Evolutionary conservation across 2,329 filamentous ascomycete genomes (phyloP).

Genomic region (Sclerotinia sclerotiorum): DNA sequence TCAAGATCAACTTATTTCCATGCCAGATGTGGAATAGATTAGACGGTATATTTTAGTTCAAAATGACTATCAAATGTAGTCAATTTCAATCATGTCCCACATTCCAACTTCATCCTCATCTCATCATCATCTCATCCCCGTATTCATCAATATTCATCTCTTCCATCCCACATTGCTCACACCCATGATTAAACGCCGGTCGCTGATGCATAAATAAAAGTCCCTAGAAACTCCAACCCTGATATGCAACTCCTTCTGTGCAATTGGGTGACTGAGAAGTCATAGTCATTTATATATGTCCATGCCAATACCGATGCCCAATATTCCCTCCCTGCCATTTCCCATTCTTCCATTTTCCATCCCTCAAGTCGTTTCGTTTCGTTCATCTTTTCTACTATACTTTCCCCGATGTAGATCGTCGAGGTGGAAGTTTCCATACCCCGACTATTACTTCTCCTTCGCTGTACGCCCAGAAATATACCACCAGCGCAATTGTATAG

Average conservation of each 20-base stretch:
- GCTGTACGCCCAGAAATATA: slow-evolving; percentile 97
- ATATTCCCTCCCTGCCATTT: background rate
- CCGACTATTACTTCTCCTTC: slow-evolving; percentile 77
- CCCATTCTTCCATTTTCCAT: background rate
- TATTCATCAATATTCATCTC: background rate
- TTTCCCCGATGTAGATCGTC: slow-evolving; percentile 30
- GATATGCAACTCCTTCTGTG: slow-evolving; percentile 9
- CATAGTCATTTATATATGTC: slow-evolving; percentile 15
- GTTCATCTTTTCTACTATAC: slow-evolving; percentile 29
- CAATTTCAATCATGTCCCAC: background rate
- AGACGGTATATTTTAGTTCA: background rate
- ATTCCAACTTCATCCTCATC: background rate
- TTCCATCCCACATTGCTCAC: background rate
- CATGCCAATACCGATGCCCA: background rate
- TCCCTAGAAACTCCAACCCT: slow-evolving; percentile 5
- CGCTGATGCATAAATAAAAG: slow-evolving; percentile 16
- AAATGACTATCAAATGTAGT: background rate
- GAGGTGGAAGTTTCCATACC: slow-evolving; percentile 38
- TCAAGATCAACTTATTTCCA: background rate
- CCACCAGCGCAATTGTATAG: slow-evolving; percentile 78
- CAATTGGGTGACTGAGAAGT: slow-evolving; percentile 1
- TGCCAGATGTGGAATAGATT: background rate
- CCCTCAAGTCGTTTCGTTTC: background rate
- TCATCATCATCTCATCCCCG: too few species aligned
- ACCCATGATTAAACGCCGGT: slow-evolving; percentile 14